Base-by-base conservation (phyloP, 805 yeast genomes). In the Yamadazyma insecticola region DNA sequence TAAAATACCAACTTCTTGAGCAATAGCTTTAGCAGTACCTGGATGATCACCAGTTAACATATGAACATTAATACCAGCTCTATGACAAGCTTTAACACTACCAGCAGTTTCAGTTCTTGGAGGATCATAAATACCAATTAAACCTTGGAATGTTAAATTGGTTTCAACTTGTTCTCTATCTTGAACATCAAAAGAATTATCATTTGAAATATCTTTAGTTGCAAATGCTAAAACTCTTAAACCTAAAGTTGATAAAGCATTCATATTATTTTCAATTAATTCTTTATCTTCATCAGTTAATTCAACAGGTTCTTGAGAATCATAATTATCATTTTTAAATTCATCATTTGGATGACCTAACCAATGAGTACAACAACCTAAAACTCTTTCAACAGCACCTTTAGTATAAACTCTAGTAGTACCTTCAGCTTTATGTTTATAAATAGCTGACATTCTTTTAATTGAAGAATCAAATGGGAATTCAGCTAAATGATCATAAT, bases 1-100 rank as follows among this genome's bases (percentile, higher is more conserved):
- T 20, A 82, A 55, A 38, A 82, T 82, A 11, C 89, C 89, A 30
- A 82, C 88, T 52, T 82, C 88, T 52, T 76, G 79, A 12, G 90
- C 89, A 62, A 82, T 82, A 4, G 89, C 86, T 36, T 66, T 63
- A 12, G 90, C 90, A 25, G 90, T 82, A 22, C 80, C 80, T 7
- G 81, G 83, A 47, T 80, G 87, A 51, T 82, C 90, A 40, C 90
- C 90, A 13, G 90, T 82, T 24, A 83, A 70, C 90, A 82, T 82
- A 45, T 78, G 86, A 27, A 82, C 89, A 41, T 78, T 75, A 44
- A 82, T 78, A 39, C 90, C 90, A 11, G 90, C 90, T 28, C 54
- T 63, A 49, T 80, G 87, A 54, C 89, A 81, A 37, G 60, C 53
- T 44, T 70, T 71, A 14, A 82, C 89, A 5, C 84, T 72, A 9